Percentiles rank a stretch among this genome's conserved stretches.
Evolutionary conservation across 2,329 filamentous ascomycete genomes (phyloP).

Genomic region (Trichophyton schoenleinii): DNA sequence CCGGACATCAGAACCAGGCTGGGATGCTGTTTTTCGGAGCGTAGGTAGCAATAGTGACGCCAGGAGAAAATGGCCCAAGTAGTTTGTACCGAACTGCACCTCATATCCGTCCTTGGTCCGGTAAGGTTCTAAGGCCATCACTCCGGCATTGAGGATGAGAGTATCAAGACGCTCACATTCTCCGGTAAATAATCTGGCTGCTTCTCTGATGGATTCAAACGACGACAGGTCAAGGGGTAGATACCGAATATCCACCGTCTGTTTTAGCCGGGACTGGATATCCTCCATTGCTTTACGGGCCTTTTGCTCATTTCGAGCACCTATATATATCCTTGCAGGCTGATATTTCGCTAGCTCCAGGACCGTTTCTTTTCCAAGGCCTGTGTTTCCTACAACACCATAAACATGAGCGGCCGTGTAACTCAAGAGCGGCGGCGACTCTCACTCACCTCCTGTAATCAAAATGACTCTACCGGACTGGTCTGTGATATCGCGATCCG

Average conservation of each 20-base stretch:
- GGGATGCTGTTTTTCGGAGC: conserved; percentile 25
- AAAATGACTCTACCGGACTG: conserved; percentile 40
- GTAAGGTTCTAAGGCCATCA: conserved; percentile 31
- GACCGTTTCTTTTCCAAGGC: conserved; percentile 37
- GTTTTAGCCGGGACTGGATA: conserved; percentile 21
- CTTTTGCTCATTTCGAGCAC: conserved; percentile 35
- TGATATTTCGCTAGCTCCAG: conserved; percentile 39
- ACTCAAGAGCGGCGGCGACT: neutral
- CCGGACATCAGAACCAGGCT: conserved; percentile 20
- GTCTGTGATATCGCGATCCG: conserved; percentile 34
- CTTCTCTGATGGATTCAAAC: conserved; percentile 36
- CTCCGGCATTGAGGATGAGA: conserved; percentile 37
- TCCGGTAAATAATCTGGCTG: conserved; percentile 31
- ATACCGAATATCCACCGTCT: conserved; percentile 30
- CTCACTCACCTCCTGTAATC: conserved; percentile 37
- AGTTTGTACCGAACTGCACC: conserved; percentile 36
- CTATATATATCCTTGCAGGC: conserved; percentile 44
- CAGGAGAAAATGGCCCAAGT: conserved; percentile 36
- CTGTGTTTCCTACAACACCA: conserved; percentile 27
- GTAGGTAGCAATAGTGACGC: conserved; percentile 33
- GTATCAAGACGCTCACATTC: conserved; percentile 33
- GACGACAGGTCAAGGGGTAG: conserved; percentile 41
- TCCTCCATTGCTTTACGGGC: conserved; percentile 35
- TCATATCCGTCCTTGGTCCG: conserved; percentile 33
- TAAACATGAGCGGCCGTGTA: neutral